A percentile compares a stretch with the other conserved stretches of the same genome.
Evolutionary conservation across 73 alveolate species (phyloP).

Genomic region (Effrenium voratum): DNA sequence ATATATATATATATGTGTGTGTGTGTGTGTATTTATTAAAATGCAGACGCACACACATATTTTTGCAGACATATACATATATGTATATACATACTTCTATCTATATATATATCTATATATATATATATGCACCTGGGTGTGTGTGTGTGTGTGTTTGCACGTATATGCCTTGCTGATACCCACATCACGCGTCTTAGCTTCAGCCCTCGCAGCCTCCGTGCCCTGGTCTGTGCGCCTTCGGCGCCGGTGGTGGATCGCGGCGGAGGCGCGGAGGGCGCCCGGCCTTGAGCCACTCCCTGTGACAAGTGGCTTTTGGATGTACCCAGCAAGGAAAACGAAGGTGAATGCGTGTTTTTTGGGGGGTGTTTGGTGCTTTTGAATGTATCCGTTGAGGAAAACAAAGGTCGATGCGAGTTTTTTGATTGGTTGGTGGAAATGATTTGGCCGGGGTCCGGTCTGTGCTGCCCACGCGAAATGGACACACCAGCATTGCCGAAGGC

Average conservation of each 20-base stretch:
- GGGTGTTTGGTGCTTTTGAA: neutral
- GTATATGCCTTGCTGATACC: too few species aligned
- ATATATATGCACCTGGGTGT: neutral
- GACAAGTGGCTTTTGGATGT: neutral
- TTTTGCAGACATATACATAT: neutral
- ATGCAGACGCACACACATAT: neutral
- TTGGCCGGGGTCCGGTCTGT: too few species aligned
- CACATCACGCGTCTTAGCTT: too few species aligned
- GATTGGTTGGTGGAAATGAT: neutral
- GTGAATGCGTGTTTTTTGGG: neutral
- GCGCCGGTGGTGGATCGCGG: constrained; percentile 81
- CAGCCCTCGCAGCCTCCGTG: neutral
- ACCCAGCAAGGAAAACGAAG: neutral
- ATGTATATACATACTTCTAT: too few species aligned
- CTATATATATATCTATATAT: too few species aligned
- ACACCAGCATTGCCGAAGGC: too few species aligned
- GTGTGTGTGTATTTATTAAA: neutral
- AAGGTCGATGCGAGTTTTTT: neutral
- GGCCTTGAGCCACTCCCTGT: neutral
- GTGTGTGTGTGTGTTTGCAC: constrained; percentile 1
- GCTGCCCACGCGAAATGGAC: neutral
- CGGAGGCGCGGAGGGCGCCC: neutral
- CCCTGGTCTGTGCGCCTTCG: constrained; percentile 4
- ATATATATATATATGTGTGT: neutral
- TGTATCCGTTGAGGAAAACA: neutral